Base-by-base conservation (phyloP, 768 basidiomycete species). In the Phylloporus arenicola region DNA sequence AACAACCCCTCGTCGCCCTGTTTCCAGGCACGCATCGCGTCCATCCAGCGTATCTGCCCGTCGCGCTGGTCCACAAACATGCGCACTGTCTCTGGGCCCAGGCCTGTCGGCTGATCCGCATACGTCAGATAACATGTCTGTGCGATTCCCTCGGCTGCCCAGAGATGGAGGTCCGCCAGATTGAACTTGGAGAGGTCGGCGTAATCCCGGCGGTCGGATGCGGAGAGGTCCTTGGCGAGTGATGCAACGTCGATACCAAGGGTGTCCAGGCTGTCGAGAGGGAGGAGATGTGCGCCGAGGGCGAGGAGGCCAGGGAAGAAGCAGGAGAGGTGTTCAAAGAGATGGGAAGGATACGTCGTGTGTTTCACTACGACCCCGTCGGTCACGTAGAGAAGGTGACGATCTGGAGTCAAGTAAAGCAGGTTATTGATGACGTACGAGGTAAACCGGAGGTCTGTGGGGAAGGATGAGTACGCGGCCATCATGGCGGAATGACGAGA, bases 251-350 rank as follows among this genome's bases (percentile, higher is more conserved):
- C 68, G 48, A 84, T 74, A 6, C 77, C 78, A 13, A 78, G 59
- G 2, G 69, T 56, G n/a, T 71, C 64, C 9, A 83, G 72, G 47
- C 77, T 64, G 53, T 84, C 71, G 37, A 84, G 70, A 6, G 79
- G 79, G 29, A 88, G 74, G 9, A 77, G 77, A 55, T 84, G 77
- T 6, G 68, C 85, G n/a, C 88, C 88, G 2, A 90, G 76, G 6
- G 86, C 85, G 25, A 90, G 72, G 10, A 88, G 73, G 5, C 88
- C 88, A 0, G 86, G 86, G 47, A 87, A 74, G 70, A 88, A 90
- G 64, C 87, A 88, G 1, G 86, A 78, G 19, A 90, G 71, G 58
- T 89, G 87, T 56, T 89, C 84, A 52, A 87, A 79, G 9, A 57
- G 54, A 57, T 83, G 78, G 1, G 75, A 67, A 12, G 79, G 70